These are phyloP conservation scores for Leccinum sublutescens DNA, from an alignment of 768 basidiomycete species.

Conservation along the genomic window DNA sequence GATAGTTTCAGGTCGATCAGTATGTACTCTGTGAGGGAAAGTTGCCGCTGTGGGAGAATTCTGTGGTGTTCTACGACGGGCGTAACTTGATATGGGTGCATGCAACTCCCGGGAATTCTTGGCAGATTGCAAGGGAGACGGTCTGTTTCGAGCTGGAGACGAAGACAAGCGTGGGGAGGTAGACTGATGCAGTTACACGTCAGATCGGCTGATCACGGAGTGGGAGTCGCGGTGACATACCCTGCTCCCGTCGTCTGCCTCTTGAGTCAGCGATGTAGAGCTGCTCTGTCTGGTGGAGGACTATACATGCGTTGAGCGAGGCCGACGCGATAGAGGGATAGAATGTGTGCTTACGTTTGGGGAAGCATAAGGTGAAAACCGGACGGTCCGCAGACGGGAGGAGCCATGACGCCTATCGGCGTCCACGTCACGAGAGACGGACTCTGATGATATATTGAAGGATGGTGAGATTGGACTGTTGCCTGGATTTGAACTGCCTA, in stretches of 20 bases:
- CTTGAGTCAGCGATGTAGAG: constrained; percentile 38
- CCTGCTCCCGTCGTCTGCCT: constrained; percentile 25
- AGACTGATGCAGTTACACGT: constrained; percentile 25
- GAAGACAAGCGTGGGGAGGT: constrained; percentile 38
- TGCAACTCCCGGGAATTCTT: constrained; percentile 54
- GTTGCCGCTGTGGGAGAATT: constrained; percentile 68
- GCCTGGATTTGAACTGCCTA: constrained; percentile 36
- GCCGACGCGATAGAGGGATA: not conserved
- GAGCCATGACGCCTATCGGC: constrained; percentile 27
- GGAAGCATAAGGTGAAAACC: constrained; percentile 33
- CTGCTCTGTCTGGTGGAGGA: constrained; percentile 46
- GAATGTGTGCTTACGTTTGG: constrained; percentile 22
- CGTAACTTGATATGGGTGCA: constrained; percentile 76
- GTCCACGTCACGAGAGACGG: constrained; percentile 29
- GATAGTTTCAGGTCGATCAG: constrained; percentile 32
- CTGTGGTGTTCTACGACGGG: constrained; percentile 76
- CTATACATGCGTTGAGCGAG: constrained; percentile 25
- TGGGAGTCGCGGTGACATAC: constrained; percentile 35
- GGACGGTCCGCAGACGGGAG: constrained; percentile 27
- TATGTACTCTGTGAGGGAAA: constrained; percentile 43
- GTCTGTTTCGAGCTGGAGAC: constrained; percentile 43
- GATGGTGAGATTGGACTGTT: constrained; percentile 33
- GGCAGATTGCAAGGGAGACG: constrained; percentile 45
- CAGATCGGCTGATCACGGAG: constrained; percentile 33
- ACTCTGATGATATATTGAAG: constrained; percentile 35